Base-by-base conservation (phyloP, 2,329 filamentous ascomycete species). In the Trichoderma gracile region DNA sequence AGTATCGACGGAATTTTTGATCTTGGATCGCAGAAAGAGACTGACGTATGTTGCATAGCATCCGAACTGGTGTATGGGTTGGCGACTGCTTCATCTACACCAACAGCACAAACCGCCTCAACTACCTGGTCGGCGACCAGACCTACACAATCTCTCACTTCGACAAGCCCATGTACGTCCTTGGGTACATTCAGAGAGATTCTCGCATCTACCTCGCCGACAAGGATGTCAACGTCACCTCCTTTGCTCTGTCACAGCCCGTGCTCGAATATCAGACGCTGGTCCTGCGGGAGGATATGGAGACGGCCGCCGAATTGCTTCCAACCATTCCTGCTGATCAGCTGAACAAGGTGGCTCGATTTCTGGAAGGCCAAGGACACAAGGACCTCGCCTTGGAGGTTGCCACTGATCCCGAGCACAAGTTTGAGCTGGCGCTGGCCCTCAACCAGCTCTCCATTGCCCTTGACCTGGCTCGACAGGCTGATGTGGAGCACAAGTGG, bases 51-150 rank as follows among this genome's bases (percentile, higher is more conserved):
- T 23, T 14, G 5, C 30, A 62, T 67, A 92, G 89, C 68, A 93
- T 98, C 58, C 90, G 92, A 69, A 97, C 94, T 21, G 95, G 94
- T 71, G 91, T 96, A 80, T 99, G 95, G 95, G 91, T 99, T 64
- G 95, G 95, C 67, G 95, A 99, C 80, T 97, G 94, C 81, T 97
- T 99, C 83, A 93, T 98, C 76, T 99, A 98, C 84, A 97, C 95
- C 63, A 98, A 96, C 83, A 91, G 86, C 76, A 96, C 93, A 10
- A 97, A 98, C 82, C 91, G 95, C 67, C 83, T 99, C 66, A 98
- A 98, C 82, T 98, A 98, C 80, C 87, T 99, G 23, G 94, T 99
- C 15, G 95, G 95, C 69, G 95, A 98, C 78, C 93, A 98, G 80
- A 96, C 93, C 15, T 97, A 98, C 82, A 97, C 94, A 3, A 91